Conservation (phyloP, 2,329 filamentous ascomycete genomes). For the Endoconidiophora polonica region DNA sequence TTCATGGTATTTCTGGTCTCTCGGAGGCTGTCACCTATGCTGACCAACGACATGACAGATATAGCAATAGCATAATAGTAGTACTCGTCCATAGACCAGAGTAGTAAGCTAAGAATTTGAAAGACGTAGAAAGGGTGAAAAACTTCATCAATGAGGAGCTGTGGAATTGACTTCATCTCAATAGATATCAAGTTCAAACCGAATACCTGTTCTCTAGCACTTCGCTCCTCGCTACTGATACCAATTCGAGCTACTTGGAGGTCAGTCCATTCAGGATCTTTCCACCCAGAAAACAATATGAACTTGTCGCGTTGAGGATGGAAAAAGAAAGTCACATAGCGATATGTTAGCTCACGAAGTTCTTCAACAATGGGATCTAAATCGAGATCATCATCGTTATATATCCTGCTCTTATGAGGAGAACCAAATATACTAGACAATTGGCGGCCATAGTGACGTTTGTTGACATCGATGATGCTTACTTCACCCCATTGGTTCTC, state of each 20-base stretch:
- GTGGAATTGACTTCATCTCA: slow-evolving; percentile 66
- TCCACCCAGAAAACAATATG: slow-evolving; percentile 74
- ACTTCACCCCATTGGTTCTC: slow-evolving; percentile 98
- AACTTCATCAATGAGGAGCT: slow-evolving; percentile 80
- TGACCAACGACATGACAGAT: slow-evolving; percentile 83
- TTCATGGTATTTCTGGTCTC: slow-evolving; percentile 87
- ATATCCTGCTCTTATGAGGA: slow-evolving; percentile 39
- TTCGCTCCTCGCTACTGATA: slow-evolving; percentile 77
- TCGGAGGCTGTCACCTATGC: slow-evolving; percentile 73
- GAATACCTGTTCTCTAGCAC: slow-evolving; percentile 69
- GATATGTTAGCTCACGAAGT: slow-evolving; percentile 71
- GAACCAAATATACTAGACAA: slow-evolving; percentile 50
- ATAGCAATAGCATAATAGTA: slow-evolving; percentile 97
- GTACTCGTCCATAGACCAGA: slow-evolving; percentile 93
- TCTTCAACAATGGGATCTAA: slow-evolving; percentile 61
- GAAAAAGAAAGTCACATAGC: slow-evolving; percentile 85
- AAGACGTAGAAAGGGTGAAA: slow-evolving; percentile 73
- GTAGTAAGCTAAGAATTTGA: slow-evolving; percentile 78
- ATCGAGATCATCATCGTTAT: slow-evolving; percentile 47
- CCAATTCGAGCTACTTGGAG: slow-evolving; percentile 59
- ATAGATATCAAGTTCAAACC: slow-evolving; percentile 85
- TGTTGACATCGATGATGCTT: slow-evolving; percentile 51
- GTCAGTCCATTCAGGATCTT: slow-evolving; percentile 77
- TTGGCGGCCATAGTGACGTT: slow-evolving; percentile 34
- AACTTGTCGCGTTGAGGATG: slow-evolving; percentile 85